Evolutionary conservation across 129 eudicot species (phyloP).

Genomic region (Calendula officinalis): DNA sequence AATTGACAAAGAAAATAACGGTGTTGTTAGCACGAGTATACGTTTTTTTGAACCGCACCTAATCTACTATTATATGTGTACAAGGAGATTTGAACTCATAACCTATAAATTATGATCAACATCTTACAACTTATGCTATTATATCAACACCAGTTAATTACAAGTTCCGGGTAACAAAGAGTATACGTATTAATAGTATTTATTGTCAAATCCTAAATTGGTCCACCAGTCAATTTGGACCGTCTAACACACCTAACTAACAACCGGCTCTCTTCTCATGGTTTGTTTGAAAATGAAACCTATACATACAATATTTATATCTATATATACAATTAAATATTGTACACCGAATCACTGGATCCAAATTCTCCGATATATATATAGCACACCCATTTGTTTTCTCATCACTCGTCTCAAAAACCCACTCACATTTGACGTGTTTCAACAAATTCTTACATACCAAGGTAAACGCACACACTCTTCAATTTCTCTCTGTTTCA

Average conservation of each 20-base stretch:
- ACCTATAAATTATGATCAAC: no score
- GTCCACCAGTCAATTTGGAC: conserved; percentile 24
- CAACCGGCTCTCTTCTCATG: conserved; percentile 9
- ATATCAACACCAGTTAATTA: no score
- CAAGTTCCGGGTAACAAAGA: no score
- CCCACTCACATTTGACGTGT: conserved; percentile 28
- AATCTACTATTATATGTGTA: no score
- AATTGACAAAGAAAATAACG: no score
- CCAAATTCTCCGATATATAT: neutral
- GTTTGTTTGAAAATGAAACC: conserved; percentile 14
- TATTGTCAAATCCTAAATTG: no score
- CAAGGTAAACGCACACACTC: conserved; percentile 17
- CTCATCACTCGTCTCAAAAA: conserved; percentile 16
- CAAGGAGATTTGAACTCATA: no score
- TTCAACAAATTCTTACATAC: conserved; percentile 36
- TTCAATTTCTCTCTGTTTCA: neutral
- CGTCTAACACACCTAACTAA: conserved; percentile 21
- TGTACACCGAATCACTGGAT: neutral
- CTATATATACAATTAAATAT: conserved; percentile 10
- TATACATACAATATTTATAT: conserved; percentile 18
- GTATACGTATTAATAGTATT: no score
- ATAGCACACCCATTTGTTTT: conserved; percentile 25
- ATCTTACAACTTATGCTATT: no score
- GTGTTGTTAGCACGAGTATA: no score
- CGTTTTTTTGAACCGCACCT: no score